These are phyloP conservation scores for Talaromyces sp. DNA, from an alignment of 2,329 filamentous ascomycete genomes.

Conservation along the genomic window DNA sequence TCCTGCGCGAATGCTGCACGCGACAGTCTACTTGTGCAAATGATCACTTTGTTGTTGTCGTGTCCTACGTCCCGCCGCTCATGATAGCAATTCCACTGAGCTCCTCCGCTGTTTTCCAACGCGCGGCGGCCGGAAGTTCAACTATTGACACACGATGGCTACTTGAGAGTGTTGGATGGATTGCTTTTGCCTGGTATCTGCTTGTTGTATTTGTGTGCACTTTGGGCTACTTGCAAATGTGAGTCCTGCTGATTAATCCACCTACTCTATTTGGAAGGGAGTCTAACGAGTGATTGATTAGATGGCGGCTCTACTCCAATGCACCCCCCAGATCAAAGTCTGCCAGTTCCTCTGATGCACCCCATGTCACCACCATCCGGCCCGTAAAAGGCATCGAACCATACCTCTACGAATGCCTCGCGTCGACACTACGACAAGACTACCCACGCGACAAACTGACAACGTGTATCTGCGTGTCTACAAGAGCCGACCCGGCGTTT, in stretches of 20 bases:
- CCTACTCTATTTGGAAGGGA: background rate
- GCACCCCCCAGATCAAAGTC: slow-evolving; percentile 40
- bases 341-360: slow-evolving; percentile 52
- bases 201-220: slow-evolving; percentile 55
- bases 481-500: slow-evolving; percentile 70
- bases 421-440: slow-evolving; percentile 75
- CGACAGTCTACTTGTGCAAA: background rate
- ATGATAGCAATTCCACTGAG: slow-evolving; percentile 20
- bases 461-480: slow-evolving; percentile 77
- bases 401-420: slow-evolving; percentile 85
- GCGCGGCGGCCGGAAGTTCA: slow-evolving; percentile 19
- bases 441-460: slow-evolving; percentile 76
- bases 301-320: slow-evolving; percentile 54
- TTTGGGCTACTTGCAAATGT: slow-evolving; percentile 61
- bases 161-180: slow-evolving; percentile 44
- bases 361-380: slow-evolving; percentile 84
- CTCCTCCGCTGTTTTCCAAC: slow-evolving; percentile 19
- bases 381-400: slow-evolving; percentile 92
- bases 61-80: slow-evolving; percentile 15
- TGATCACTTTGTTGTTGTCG: background rate
- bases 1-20: background rate
- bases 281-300: slow-evolving; percentile 26
- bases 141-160: slow-evolving; percentile 24
- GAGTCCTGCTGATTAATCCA: slow-evolving; percentile 24
- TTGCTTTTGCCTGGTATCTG: slow-evolving; percentile 54